These are phyloP conservation scores for Penicillium manginii DNA, from an alignment of 495 filamentous ascomycete species.

Conservation along the genomic window DNA sequence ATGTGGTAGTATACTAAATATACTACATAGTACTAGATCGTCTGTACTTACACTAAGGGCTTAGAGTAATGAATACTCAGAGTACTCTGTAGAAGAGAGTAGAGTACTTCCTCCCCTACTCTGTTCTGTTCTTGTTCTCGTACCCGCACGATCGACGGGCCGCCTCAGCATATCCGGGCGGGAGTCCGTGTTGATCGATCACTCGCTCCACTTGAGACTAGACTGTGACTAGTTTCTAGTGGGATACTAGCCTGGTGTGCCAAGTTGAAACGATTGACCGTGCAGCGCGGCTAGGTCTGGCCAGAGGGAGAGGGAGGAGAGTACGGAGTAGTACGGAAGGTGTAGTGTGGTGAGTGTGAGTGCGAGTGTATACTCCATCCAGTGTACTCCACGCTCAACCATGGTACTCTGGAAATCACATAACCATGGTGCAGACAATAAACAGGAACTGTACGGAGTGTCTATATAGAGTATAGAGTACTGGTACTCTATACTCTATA, in stretches of 20 bases:
- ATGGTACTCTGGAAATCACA: neutral
- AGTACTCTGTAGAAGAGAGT: no score
- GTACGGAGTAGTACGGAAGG: neutral
- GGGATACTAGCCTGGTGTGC: neutral
- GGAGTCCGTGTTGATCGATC: slow-evolving; percentile 17
- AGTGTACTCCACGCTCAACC: neutral
- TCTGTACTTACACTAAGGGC: no score
- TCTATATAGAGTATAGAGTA: neutral
- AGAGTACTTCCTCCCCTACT: neutral
- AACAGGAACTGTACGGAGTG: no score
- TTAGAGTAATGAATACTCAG: no score
- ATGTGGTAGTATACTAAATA: no score
- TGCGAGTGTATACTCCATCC: neutral
- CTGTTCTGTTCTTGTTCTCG: neutral
- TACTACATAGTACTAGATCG: no score
- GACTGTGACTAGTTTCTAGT: neutral
- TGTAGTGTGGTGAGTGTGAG: neutral
- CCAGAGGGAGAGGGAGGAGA: neutral
- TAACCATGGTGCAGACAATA: neutral
- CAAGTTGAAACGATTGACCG: no score
- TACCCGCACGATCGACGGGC: slow-evolving; percentile 15
- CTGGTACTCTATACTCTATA: neutral
- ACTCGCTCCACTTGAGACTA: neutral
- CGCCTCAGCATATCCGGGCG: slow-evolving; percentile 13
- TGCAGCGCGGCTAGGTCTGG: no score